These are phyloP conservation scores for Moringa oleifera DNA, from an alignment of 345 rosid genomes.

Conservation along the genomic window DNA sequence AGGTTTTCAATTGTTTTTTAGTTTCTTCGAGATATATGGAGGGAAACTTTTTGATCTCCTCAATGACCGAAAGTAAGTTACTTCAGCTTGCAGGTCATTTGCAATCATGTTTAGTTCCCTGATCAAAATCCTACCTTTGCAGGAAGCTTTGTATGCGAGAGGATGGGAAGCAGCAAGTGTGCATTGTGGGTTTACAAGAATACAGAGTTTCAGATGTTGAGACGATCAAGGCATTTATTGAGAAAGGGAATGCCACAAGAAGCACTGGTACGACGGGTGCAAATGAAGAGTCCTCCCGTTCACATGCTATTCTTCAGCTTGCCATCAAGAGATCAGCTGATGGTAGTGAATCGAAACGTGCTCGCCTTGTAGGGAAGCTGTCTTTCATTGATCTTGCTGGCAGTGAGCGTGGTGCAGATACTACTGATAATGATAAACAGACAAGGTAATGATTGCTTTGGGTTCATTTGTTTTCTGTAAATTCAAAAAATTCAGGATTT, in stretches of 20 bases:
- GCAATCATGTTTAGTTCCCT: conserved; percentile 3
- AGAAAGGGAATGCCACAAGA: conserved; percentile 56
- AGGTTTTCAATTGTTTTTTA: conserved; percentile 52
- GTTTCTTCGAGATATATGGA: conserved; percentile 69
- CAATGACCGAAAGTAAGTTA: conserved; percentile 58
- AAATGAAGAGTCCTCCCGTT: conserved; percentile 66
- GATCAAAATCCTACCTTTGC: conserved; percentile 10
- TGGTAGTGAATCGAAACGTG: conserved; percentile 45
- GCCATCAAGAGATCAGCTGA: conserved; percentile 47
- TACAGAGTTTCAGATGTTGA: conserved; percentile 53
- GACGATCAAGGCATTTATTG: conserved; percentile 48
- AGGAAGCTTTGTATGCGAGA: conserved; percentile 72
- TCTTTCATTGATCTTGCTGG: conserved; percentile 71
- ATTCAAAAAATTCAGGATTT: background rate
- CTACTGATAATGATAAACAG: conserved; percentile 64
- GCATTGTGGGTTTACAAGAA: conserved; percentile 64
- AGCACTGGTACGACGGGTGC: conserved; percentile 64
- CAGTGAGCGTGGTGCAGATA: conserved; percentile 75
- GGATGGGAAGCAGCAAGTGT: conserved; percentile 66
- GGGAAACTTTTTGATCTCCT: conserved; percentile 68
- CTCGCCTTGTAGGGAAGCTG: conserved; percentile 49
- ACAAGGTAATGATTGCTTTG: conserved; percentile 37
- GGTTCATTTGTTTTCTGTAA: background rate
- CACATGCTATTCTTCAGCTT: conserved; percentile 71
- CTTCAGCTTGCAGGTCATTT: no score